Percentiles rank a stretch among this genome's conserved stretches.
These are phyloP conservation scores for Hibiscus syriacus DNA, from an alignment of 345 rosid genomes.

Conservation along the genomic window DNA sequence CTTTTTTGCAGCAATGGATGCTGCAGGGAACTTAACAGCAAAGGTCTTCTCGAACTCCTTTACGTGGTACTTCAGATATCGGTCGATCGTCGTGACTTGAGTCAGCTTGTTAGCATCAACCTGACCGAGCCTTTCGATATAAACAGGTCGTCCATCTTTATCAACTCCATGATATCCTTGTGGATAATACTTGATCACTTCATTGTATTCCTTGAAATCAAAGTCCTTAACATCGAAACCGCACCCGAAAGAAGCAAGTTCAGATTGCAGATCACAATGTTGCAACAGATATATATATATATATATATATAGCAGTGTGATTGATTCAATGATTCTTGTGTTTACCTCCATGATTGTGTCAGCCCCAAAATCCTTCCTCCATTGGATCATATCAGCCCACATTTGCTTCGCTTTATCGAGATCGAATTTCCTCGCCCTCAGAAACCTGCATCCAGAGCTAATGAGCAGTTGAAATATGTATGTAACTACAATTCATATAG, in stretches of 20 bases:
- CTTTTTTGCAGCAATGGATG: not conserved
- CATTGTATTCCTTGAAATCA: not conserved
- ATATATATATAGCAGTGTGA: not conserved
- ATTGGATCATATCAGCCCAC: constrained; percentile 84
- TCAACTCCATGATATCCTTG: not conserved
- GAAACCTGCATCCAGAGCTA: constrained; percentile 37
- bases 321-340: not conserved
- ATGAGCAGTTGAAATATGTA: not conserved
- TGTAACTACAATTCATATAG: not conserved
- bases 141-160: not conserved
- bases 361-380: constrained; percentile 76
- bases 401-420: constrained; percentile 79
- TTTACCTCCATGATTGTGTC: constrained; percentile 63
- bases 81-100: not conserved
- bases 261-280: not conserved
- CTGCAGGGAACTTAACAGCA: not conserved
- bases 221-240: not conserved
- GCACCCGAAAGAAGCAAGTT: not conserved
- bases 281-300: not conserved
- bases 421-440: constrained; percentile 85
- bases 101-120: not conserved
- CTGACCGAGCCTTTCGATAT: not conserved
- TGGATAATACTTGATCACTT: not conserved
- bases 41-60: not conserved
- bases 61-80: not conserved